Evolutionary conservation across 495 filamentous ascomycete species (phyloP).

Genomic region (Xylaria nigripes): DNA sequence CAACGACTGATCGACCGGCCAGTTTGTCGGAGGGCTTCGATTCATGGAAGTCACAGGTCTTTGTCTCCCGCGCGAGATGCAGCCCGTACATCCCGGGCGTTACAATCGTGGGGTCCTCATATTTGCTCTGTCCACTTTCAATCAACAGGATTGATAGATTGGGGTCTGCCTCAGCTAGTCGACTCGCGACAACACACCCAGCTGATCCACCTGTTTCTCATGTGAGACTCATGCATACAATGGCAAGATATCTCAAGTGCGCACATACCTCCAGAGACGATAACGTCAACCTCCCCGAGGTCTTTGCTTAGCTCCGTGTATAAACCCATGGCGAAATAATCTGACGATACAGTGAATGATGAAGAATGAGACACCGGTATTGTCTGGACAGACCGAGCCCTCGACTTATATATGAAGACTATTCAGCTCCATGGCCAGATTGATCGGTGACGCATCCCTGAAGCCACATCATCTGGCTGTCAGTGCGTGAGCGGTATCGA

Average conservation of each 20-base stretch:
- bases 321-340: conserved; percentile 25
- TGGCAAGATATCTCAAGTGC: background rate
- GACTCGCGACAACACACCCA: conserved; percentile 36
- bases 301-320: conserved; percentile 22
- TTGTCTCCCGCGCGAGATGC: conserved; percentile 27
- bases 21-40: conserved; percentile 31
- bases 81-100: conserved; percentile 27
- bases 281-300: conserved; percentile 32
- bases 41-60: conserved; percentile 32
- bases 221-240: background rate
- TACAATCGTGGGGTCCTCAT: conserved; percentile 24
- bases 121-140: conserved; percentile 33
- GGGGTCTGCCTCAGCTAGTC: conserved; percentile 34
- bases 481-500: no score
- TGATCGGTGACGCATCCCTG: no score
- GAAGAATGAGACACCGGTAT: background rate
- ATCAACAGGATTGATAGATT: conserved; percentile 35
- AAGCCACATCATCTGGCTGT: no score
- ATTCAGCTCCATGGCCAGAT: no score
- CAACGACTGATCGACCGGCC: conserved; percentile 37
- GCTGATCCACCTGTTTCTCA: conserved; percentile 31
- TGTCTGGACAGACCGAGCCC: no score
- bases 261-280: conserved; percentile 31
- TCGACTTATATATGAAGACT: no score
- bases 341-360: background rate